phyloP scores from a whole-genome alignment of 305 asterid genomes.

The Fraxinus angustifolia region DNA sequence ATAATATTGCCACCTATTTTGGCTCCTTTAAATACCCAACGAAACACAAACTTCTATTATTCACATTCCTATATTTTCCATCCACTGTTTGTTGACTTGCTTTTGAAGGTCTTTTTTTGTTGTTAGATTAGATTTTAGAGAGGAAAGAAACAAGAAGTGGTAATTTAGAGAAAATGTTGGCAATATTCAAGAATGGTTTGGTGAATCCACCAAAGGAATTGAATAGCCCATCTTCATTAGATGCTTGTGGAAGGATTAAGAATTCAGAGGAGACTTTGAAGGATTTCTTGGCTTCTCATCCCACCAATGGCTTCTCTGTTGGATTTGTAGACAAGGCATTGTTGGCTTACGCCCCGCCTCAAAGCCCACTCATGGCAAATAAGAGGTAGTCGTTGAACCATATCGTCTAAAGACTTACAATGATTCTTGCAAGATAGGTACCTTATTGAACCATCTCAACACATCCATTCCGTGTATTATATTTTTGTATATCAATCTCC shows the following conservation, averaged over 20 bases:
- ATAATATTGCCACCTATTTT: slow-evolving; percentile 32
- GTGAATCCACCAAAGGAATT: slow-evolving; percentile 78
- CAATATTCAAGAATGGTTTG: slow-evolving; percentile 64
- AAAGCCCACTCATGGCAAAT: neutral
- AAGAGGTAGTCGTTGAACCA: neutral
- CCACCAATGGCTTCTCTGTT: slow-evolving; percentile 52
- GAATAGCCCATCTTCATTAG: slow-evolving; percentile 57
- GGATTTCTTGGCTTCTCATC: slow-evolving; percentile 46
- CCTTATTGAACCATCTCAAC: neutral
- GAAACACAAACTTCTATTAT: neutral
- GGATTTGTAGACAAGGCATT: slow-evolving; percentile 1
- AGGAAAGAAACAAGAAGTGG: neutral
- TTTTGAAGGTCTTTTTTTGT: neutral
- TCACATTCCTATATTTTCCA: slow-evolving; percentile 21
- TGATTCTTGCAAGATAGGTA: neutral
- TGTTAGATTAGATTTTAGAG: neutral
- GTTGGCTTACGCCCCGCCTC: neutral
- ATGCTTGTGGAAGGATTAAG: slow-evolving; percentile 13
- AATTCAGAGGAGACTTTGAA: slow-evolving; percentile 53
- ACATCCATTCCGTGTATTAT: neutral
- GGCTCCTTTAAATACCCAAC: neutral
- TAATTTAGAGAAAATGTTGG: slow-evolving; percentile 53
- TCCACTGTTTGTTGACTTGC: neutral
- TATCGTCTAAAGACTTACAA: neutral
- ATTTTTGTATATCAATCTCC: neutral